Base-by-base conservation (phyloP, 2,329 filamentous ascomycete species). In the Metarhizium sp. region DNA sequence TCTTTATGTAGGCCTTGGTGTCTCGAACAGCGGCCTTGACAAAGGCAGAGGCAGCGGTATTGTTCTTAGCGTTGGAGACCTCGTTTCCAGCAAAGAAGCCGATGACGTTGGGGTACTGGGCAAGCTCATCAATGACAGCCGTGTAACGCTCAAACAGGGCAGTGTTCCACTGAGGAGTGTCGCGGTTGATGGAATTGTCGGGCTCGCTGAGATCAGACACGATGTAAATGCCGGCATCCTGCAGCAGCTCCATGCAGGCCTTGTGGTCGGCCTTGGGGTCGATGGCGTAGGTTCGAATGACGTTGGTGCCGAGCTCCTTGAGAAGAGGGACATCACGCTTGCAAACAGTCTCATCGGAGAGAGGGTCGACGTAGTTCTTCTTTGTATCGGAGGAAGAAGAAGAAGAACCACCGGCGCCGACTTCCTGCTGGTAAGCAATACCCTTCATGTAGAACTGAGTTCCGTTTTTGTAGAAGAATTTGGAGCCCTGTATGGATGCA, bases 61-160 rank as follows among this genome's bases (percentile, higher is more conserved):
- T 96, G 80, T 86, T 92, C 63, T 79, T 78, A 66, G 85, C 81
- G 79, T 96, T 95, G 64, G 90, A 87, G 59, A 99, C 94, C 76
- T 99, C 94, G 75, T 99, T 99, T 70, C 94, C 94, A 63, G 92
- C 92, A 71, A 99, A 97, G 86, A 97, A 99, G 66, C 94, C 94
- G 60, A 99, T 85, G 52, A 90, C 86, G 75, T 99, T 99, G 73
- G 82, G 80, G 80, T 95, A 97, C 69, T 88, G 79, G 63, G 81
- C 78, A 66, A 99, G 77, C 59, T 82, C 79, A 68, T 97, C 92
- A 58, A 99, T 77, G 58, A 99, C 94, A 36, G 75, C 74, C 56
- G 85, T 88, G 79, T 97, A 99, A 60, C 90, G 89, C 40, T 78
- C 69, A 75, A 85, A 95, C 51, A 96, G 80, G 13, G 81, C 80